phyloP scores from a whole-genome alignment of 495 filamentous ascomycete genomes.

The Trichoderma erinaceum region DNA sequence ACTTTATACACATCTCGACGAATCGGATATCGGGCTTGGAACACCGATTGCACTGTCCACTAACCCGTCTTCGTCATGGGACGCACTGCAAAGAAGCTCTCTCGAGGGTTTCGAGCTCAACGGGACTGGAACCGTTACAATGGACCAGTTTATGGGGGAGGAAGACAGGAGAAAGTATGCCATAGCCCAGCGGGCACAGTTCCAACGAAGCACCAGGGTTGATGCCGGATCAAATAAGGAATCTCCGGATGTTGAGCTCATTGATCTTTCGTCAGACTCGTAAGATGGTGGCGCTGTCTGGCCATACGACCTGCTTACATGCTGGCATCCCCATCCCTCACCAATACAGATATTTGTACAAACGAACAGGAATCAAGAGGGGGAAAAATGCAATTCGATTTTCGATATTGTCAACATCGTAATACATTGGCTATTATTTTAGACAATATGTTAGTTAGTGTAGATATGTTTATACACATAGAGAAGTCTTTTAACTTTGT shows the following conservation, averaged over 20 bases:
- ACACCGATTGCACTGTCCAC: conserved; percentile 22
- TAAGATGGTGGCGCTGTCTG: not conserved
- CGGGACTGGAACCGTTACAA: conserved; percentile 28
- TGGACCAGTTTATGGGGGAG: conserved; percentile 79
- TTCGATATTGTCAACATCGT: not conserved
- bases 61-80: conserved; percentile 15
- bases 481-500: not conserved
- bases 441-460: not conserved
- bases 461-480: not conserved
- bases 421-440: not conserved
- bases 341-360: not conserved
- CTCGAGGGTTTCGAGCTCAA: not conserved
- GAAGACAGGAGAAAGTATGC: conserved; percentile 68
- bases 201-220: not conserved
- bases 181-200: conserved; percentile 44
- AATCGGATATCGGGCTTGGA: conserved; percentile 30
- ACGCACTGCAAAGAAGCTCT: not conserved
- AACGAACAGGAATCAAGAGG: not conserved
- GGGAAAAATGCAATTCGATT: not conserved
- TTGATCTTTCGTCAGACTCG: not conserved
- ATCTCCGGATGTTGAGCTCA: conserved; percentile 5
- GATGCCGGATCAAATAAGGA: not conserved
- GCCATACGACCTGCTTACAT: no score
- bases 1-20: conserved; percentile 57
- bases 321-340: not conserved